A percentile compares a stretch with the other conserved stretches of the same genome.
These are phyloP conservation scores for Tulasnella calospora DNA, from an alignment of 768 basidiomycete genomes.

Conservation along the genomic window DNA sequence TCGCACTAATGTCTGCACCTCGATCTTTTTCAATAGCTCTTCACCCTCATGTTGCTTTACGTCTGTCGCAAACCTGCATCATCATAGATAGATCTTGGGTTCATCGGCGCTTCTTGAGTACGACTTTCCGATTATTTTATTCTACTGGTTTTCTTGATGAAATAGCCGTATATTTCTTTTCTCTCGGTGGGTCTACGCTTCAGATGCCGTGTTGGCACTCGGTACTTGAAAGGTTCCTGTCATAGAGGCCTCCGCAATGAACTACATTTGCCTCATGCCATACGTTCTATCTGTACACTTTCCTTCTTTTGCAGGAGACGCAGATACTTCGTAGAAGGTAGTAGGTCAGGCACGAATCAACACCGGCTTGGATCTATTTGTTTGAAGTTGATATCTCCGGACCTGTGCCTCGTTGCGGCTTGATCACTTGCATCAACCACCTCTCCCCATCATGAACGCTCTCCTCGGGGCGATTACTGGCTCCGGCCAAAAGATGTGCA, in stretches of 20 bases:
- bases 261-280: too few relatives aligned
- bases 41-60: slow-evolving; percentile 82
- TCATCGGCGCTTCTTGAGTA: neutral
- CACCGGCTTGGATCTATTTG: neutral
- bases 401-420: neutral
- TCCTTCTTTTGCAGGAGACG: too few relatives aligned
- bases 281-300: too few relatives aligned
- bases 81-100: neutral
- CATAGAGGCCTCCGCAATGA: too few relatives aligned
- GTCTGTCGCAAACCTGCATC: slow-evolving; percentile 38
- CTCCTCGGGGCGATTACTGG: neutral
- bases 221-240: too few relatives aligned
- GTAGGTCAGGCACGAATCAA: neutral
- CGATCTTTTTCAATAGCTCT: slow-evolving; percentile 50
- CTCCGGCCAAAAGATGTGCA: neutral
- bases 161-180: too few relatives aligned
- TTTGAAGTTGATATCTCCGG: neutral
- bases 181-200: too few relatives aligned
- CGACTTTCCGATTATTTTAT: neutral
- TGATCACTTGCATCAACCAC: neutral
- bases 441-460: neutral
- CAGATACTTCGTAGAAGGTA: too few relatives aligned
- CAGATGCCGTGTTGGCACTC: too few relatives aligned
- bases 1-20: neutral
- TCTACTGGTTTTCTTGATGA: too few relatives aligned